phyloP scores from a whole-genome alignment of 176 grass and related monocot species.

The Tillandsia fasciculata region DNA sequence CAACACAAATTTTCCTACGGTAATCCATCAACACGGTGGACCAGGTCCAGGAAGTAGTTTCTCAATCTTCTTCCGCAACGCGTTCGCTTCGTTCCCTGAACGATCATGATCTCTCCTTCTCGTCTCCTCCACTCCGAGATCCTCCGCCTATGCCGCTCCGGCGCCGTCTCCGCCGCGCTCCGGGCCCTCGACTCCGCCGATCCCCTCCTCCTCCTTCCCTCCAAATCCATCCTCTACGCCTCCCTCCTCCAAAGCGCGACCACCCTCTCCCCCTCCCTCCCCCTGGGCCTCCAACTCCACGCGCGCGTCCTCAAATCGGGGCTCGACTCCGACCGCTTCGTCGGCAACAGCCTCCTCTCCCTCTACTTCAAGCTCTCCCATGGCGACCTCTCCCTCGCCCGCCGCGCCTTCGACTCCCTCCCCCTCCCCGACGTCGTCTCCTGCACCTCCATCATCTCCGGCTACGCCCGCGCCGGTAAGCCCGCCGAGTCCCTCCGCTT shows the following conservation, averaged over 20 bases:
- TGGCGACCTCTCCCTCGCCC: conserved; percentile 33
- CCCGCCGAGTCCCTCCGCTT: conserved; percentile 40
- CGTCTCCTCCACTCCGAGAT: background rate
- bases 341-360: conserved; percentile 29
- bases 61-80: no score
- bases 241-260: conserved; percentile 11
- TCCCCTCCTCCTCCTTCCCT: background rate
- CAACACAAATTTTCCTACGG: no score
- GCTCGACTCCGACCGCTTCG: conserved; percentile 19
- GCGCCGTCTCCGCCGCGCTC: background rate
- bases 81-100: background rate
- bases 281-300: conserved; percentile 16
- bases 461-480: conserved; percentile 34
- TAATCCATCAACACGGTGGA: no score
- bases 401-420: conserved; percentile 65
- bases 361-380: conserved; percentile 60
- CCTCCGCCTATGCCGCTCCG: conserved; percentile 3
- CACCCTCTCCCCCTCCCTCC: conserved; percentile 1
- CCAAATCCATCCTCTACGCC: conserved; percentile 12
- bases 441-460: conserved; percentile 71
- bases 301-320: conserved; percentile 15
- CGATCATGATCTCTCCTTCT: background rate
- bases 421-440: conserved; percentile 60
- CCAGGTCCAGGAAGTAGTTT: no score
- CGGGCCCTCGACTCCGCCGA: background rate